Evolutionary conservation across 148 eudicot species (phyloP).

Genomic region (Bassia scoparia): DNA sequence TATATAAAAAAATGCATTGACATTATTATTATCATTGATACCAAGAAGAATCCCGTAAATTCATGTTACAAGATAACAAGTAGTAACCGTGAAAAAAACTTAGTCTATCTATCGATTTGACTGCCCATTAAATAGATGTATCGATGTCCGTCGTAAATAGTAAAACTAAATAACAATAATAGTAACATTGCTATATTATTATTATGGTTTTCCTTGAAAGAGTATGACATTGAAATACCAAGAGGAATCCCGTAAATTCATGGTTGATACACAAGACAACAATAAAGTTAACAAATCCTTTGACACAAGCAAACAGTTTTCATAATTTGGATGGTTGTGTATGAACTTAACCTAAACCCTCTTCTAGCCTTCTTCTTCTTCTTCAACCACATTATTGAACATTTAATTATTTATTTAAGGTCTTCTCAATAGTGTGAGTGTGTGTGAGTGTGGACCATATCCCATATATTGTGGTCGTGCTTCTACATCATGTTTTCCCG

Average conservation of each 20-base stretch:
- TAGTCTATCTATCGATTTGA: no score
- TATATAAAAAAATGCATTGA: no score
- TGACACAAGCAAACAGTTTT: neutral
- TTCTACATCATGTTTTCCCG: neutral
- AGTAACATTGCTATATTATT: no score
- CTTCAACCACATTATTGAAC: neutral
- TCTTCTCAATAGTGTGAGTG: neutral
- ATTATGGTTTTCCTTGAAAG: no score
- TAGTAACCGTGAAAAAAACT: no score
- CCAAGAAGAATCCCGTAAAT: no score
- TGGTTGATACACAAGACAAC: constrained; percentile 2
- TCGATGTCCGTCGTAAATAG: no score
- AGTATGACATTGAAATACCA: neutral
- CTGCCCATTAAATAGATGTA: no score
- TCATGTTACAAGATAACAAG: no score
- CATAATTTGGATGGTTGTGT: neutral
- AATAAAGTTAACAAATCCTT: constrained; percentile 5
- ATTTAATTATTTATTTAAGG: neutral
- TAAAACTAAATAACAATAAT: no score
- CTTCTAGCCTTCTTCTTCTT: neutral
- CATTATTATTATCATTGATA: no score
- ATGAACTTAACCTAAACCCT: neutral
- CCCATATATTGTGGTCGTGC: neutral
- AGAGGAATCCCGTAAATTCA: constrained; percentile 9
- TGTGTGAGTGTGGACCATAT: neutral